Percentiles rank a stretch among this genome's conserved stretches.
Conservation (phyloP, 441 rosid species). For the Aleurites moluccanus region DNA sequence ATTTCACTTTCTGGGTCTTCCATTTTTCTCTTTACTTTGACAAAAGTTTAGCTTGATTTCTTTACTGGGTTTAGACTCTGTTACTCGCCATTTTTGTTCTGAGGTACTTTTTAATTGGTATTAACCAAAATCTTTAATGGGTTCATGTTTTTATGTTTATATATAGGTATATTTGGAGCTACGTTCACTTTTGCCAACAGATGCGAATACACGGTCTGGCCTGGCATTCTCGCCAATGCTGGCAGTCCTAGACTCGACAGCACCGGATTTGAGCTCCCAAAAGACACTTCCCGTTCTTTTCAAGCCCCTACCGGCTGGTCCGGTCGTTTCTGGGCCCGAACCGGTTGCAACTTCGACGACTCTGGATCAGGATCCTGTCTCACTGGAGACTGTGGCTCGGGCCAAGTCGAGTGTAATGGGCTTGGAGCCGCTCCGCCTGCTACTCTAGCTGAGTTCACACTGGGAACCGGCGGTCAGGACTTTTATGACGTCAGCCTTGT, state of each 20-base stretch:
- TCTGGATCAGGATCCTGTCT: conserved; percentile 61
- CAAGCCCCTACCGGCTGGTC: conserved; percentile 90
- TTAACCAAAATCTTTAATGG: too few species aligned
- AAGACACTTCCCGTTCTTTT: conserved; percentile 51
- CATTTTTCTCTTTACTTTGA: neutral
- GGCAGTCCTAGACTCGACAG: conserved; percentile 64
- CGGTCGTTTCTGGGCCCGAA: conserved; percentile 93
- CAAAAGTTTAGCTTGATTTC: neutral
- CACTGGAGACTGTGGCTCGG: conserved; percentile 88
- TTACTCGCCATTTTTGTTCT: neutral
- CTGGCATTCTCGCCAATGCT: conserved; percentile 82
- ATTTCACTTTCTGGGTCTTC: neutral
- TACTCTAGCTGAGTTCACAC: conserved; percentile 85
- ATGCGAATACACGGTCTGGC: conserved; percentile 90
- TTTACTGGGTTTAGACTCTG: neutral
- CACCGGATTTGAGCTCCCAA: conserved; percentile 75
- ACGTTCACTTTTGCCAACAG: conserved; percentile 66
- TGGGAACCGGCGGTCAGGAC: conserved; percentile 77
- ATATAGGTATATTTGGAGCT: conserved; percentile 40
- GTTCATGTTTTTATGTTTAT: neutral
- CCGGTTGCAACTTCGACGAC: conserved; percentile 62
- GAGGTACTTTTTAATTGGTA: neutral
- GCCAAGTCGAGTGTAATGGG: conserved; percentile 73
- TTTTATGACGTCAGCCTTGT: conserved; percentile 93
- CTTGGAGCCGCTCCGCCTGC: conserved; percentile 78